Conservation (phyloP, 805 yeast species). For the Wickerhamiella musiphila region DNA sequence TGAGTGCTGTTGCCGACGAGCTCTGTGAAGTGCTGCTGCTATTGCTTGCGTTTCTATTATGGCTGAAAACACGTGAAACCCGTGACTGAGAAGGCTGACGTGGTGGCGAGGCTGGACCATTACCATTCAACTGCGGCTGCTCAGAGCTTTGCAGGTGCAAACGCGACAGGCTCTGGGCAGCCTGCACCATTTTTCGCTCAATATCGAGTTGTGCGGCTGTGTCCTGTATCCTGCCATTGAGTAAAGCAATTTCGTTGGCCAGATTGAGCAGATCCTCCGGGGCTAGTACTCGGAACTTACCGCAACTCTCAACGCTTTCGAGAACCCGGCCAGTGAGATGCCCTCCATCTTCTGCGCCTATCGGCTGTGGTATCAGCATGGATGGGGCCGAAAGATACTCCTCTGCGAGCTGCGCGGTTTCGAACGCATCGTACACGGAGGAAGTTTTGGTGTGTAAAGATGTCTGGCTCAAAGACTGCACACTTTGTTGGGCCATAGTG, state of each 20-base stretch:
- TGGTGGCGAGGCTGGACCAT: too few relatives aligned
- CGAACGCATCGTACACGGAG: slow-evolving; percentile 11
- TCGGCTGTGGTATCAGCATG: not conserved
- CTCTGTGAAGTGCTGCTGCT: too few relatives aligned
- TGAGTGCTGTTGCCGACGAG: too few relatives aligned
- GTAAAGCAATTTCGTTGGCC: slow-evolving; percentile 9
- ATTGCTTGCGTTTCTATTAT: too few relatives aligned
- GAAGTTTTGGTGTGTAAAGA: not conserved
- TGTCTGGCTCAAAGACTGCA: slow-evolving; percentile 1
- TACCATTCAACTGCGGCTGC: too few relatives aligned
- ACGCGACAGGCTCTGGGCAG: slow-evolving; percentile 12
- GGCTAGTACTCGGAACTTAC: slow-evolving; percentile 7
- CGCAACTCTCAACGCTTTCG: slow-evolving; percentile 11
- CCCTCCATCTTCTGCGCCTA: not conserved
- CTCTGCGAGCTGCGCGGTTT: slow-evolving; percentile 10
- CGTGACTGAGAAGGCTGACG: too few relatives aligned
- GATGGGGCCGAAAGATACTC: slow-evolving; percentile 16
- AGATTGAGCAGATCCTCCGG: slow-evolving; percentile 10
- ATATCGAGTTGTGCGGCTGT: slow-evolving; percentile 10
- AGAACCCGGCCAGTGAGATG: slow-evolving; percentile 4
- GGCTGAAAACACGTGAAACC: slow-evolving; percentile 1
- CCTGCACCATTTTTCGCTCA: slow-evolving; percentile 16
- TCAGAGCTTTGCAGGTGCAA: slow-evolving; percentile 6
- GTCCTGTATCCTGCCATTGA: slow-evolving; percentile 9
- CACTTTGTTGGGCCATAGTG: too few relatives aligned